Conservation (phyloP, 2,329 filamentous ascomycete genomes). For the Fusarium xyrophilum region DNA sequence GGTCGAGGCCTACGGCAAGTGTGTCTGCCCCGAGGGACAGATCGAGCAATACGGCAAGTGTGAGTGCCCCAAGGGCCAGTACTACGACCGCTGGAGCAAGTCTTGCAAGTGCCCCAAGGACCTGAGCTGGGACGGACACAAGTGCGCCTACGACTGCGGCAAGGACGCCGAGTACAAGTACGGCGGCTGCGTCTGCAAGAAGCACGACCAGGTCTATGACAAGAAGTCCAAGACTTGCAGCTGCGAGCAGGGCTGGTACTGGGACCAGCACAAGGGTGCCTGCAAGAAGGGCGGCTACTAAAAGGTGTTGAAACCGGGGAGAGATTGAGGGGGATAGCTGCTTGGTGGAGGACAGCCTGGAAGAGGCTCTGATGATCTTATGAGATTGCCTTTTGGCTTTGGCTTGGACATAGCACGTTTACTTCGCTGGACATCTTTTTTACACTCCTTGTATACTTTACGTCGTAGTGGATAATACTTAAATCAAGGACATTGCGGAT, state of each 20-base stretch:
- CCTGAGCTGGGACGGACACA: constrained; percentile 22
- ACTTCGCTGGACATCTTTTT: constrained; percentile 16
- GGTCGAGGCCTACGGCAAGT: constrained; percentile 15
- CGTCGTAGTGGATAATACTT: constrained; percentile 29
- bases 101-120: constrained; percentile 32
- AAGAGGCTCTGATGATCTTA: not conserved
- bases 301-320: not conserved
- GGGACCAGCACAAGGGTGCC: constrained; percentile 8
- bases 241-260: constrained; percentile 27
- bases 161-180: constrained; percentile 29
- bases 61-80: constrained; percentile 26
- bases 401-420: constrained; percentile 5
- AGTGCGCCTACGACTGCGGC: constrained; percentile 32
- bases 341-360: not conserved
- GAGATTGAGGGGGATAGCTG: not conserved
- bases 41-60: constrained; percentile 19
- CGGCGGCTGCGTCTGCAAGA: constrained; percentile 34
- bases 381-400: not conserved
- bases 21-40: constrained; percentile 21
- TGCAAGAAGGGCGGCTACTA: constrained; percentile 33
- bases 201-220: constrained; percentile 24
- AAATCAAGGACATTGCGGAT: constrained; percentile 23
- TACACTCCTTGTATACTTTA: constrained; percentile 34
- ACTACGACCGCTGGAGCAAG: constrained; percentile 31
- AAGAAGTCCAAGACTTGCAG: constrained; percentile 22